Evolutionary conservation across 495 filamentous ascomycete species (phyloP), one percentile per base, ranked within the genome.

Genomic region (Chaetomium cochliodes): DNA sequence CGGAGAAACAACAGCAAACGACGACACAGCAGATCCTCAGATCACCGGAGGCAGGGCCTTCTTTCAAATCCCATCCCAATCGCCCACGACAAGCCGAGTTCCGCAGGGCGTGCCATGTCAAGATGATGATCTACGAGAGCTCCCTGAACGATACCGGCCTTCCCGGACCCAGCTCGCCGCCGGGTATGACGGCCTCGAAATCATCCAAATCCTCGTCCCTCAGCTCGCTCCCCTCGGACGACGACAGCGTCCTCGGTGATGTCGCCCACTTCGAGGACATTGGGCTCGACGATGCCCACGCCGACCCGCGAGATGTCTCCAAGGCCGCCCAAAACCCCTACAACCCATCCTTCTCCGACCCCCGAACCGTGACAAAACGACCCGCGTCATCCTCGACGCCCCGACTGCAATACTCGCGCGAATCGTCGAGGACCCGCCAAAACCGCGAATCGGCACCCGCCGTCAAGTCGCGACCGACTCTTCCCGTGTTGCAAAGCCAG

Each of bases 191-290:
- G 65, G 84, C 86, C 55, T 96, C 92, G 50, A 93, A 91, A 72
- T 94, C 91, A 62, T 96, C 91, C 62, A 94, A 96, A 73, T 91
- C 89, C 41, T 94, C 91, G 18, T 94, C 92, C n/a, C 87, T 92
- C 64, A 87, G 87, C 67, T 96, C 89, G 16, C 86, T 89, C 30
- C 85, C 86, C 52, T 88, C 88, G 49, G 89, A 88, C 67, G 82
- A 87, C 33, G 85, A 86, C 62, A 84, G 81, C 62, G 83, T 84
- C 63, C 81, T 90, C 49, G 83, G 86, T 39, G 89, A 93, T 71
- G 83, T 87, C 47, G 84, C 82, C 57, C 87, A 97, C 70, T 97
- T 98, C 70, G 94, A 98, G 74, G 94, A 98, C 57, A 96, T 97
- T 67, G 90, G 89, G 12, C 84, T 98, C 9, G 92, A 97, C 70